Evolutionary conservation across 139 green algal species (phyloP), one percentile per base, ranked within the genome.

Genomic region (Coccomyxa sp.): DNA sequence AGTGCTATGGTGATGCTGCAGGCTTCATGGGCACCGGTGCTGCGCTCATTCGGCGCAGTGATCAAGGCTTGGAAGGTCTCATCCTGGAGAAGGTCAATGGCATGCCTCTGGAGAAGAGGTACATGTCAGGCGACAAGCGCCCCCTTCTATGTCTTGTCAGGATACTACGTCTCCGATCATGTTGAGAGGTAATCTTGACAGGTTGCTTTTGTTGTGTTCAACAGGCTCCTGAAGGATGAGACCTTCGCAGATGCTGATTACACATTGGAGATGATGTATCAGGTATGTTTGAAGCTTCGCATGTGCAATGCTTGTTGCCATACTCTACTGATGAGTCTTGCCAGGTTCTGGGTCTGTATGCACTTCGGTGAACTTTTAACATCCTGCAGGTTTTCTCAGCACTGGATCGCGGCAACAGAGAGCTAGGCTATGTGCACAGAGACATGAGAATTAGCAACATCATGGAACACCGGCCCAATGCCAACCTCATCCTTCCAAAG

Each of bases 41-140:
- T n/a, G 78, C 75, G 10, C 28, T 85, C 0, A 58, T 85, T 21
- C 45, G 77, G 27, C 45, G 77, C 30, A 71, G 66, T 14, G 57
- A 58, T 17, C 68, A 81, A 31, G 79, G 79, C 28, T 30, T 80
- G 27, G 78, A 75, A 30, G 82, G 82, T 16, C 82, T 85, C 16
- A 77, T 85, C 30, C 79, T 85, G 28, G 82, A 85, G 59, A 81
- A 81, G 75, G 82, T 85, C 25, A 85, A 85, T 67, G 82, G 82
- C 58, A 63, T 77, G 23, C 82, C 82, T 17, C 30, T 79, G 51
- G 76, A 85, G 58, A 85, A 85, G 59, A 25, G 82, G 76, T 80
- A 32, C 38, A 51, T 51, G 7, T 51, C 7, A 51, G 7, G 38
- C 38, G 7, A 51, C 38, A 51, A 51, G 38, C 38, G 7, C 38